Evolutionary conservation across 2,329 filamentous ascomycete species (phyloP).

Genomic region (Stagonosporopsis chrysanthemi): DNA sequence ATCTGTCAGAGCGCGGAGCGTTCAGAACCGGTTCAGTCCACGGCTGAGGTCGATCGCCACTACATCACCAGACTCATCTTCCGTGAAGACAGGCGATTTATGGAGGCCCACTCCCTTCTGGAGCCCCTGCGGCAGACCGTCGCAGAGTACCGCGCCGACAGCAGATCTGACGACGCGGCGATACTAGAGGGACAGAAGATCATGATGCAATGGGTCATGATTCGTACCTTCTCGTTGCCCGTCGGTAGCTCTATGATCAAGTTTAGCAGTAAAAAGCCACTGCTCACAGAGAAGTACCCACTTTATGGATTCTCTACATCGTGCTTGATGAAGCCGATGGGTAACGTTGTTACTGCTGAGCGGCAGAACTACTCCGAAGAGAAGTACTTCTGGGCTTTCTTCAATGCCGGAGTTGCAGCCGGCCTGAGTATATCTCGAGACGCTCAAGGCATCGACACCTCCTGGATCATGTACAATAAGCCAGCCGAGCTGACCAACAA

Average conservation of each 20-base stretch:
- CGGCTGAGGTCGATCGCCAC: slow-evolving; percentile 80
- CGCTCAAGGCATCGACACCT: slow-evolving; percentile 94
- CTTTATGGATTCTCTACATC: slow-evolving; percentile 91
- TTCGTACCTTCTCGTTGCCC: slow-evolving; percentile 87
- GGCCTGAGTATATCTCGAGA: slow-evolving; percentile 88
- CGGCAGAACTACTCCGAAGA: slow-evolving; percentile 88
- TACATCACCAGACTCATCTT: slow-evolving; percentile 88
- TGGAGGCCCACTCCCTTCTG: slow-evolving; percentile 84
- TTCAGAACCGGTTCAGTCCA: slow-evolving; percentile 73
- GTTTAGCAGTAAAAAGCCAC: slow-evolving; percentile 84
- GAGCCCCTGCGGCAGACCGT: slow-evolving; percentile 82
- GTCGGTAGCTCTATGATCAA: slow-evolving; percentile 86
- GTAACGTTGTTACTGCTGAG: slow-evolving; percentile 92
- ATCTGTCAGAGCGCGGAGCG: slow-evolving; percentile 74
- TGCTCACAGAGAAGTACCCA: slow-evolving; percentile 90
- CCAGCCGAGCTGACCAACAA: slow-evolving; percentile 90
- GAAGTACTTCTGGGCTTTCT: slow-evolving; percentile 98
- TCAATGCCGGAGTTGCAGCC: slow-evolving; percentile 93
- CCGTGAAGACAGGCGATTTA: slow-evolving; percentile 85
- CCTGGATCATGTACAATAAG: slow-evolving; percentile 99
- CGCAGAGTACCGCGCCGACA: slow-evolving; percentile 77
- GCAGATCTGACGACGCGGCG: slow-evolving; percentile 83
- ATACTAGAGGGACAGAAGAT: slow-evolving; percentile 92
- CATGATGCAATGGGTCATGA: slow-evolving; percentile 83
- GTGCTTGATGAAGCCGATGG: slow-evolving; percentile 89